A percentile compares a stretch with the other conserved stretches of the same genome.
phyloP scores from a whole-genome alignment of 2,329 filamentous ascomycete species.

The Trichoderma sp. region DNA sequence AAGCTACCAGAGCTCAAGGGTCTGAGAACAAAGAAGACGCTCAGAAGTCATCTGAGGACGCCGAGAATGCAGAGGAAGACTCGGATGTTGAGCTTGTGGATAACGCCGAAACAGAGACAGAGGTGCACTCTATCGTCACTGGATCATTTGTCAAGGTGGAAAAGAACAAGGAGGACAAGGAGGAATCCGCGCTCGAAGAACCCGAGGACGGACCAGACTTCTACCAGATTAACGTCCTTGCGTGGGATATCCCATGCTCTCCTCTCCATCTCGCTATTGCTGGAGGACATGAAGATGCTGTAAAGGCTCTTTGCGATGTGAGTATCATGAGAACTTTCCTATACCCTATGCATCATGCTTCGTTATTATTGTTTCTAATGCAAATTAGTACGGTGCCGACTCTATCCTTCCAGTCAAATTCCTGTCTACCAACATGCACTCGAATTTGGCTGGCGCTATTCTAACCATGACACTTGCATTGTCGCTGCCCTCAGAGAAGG shows the following conservation, averaged over 20 bases:
- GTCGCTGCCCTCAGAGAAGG: constrained; percentile 59
- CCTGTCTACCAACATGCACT: constrained; percentile 37
- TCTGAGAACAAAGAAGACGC: constrained; percentile 14
- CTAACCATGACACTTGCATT: constrained; percentile 68
- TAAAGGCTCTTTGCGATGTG: constrained; percentile 64
- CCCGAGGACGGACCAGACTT: constrained; percentile 68
- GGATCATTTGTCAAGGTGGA: constrained; percentile 72
- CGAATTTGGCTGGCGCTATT: constrained; percentile 54
- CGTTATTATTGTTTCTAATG: background rate
- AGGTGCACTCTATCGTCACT: constrained; percentile 55
- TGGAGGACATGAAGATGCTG: constrained; percentile 65
- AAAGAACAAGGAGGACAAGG: constrained; percentile 38
- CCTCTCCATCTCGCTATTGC: constrained; percentile 78
- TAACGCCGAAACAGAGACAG: constrained; percentile 44
- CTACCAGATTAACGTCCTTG: constrained; percentile 72
- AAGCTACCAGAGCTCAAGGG: constrained; percentile 31
- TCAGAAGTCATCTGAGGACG: constrained; percentile 27
- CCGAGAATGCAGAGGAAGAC: constrained; percentile 32
- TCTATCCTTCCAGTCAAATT: constrained; percentile 72
- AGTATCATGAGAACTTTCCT: constrained; percentile 22
- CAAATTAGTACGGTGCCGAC: constrained; percentile 68
- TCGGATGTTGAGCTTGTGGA: constrained; percentile 49
- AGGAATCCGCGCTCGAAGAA: constrained; percentile 51
- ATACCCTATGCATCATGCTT: background rate
- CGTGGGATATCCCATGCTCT: constrained; percentile 74